Percentiles rank a stretch among this genome's conserved stretches.
Conservation (phyloP, 352 stramenopile species). For the Blastocystis sp. region DNA sequence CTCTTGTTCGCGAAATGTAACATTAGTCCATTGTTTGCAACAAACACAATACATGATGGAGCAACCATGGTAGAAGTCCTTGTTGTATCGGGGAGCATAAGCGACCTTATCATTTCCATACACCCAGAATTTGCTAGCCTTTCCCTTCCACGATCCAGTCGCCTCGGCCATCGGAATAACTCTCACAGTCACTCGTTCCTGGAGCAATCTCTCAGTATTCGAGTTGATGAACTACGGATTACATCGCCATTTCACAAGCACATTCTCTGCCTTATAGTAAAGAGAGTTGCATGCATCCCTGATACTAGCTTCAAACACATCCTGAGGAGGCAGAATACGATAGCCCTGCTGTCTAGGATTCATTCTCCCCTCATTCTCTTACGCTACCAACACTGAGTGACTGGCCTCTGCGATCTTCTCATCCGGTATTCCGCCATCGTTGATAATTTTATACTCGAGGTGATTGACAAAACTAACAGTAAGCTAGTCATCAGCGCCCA, state of each 20-base stretch:
- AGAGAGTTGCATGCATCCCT: conserved; percentile 11
- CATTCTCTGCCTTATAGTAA: conserved; percentile 10
- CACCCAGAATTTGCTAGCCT: conserved; percentile 20
- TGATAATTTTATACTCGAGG: neutral
- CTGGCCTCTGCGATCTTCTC: neutral
- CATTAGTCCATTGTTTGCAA: neutral
- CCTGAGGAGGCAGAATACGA: conserved; percentile 13
- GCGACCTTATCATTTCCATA: conserved; percentile 29
- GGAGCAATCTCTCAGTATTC: conserved; percentile 6
- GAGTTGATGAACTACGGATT: neutral
- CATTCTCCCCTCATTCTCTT: neutral
- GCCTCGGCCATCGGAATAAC: conserved; percentile 33
- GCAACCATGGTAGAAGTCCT: conserved; percentile 44
- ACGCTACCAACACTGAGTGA: neutral
- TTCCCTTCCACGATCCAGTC: conserved; percentile 27
- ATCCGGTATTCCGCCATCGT: neutral
- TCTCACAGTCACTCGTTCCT: conserved; percentile 37
- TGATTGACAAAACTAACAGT: conserved; percentile 52
- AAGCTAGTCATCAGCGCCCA: neutral
- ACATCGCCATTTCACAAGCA: neutral
- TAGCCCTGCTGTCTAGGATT: conserved; percentile 28
- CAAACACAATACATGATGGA: conserved; percentile 31
- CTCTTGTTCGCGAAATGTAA: conserved; percentile 53
- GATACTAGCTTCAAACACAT: conserved; percentile 5
- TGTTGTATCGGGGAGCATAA: neutral